A percentile compares a stretch with the other conserved stretches of the same genome.
Evolutionary conservation across 2,329 filamentous ascomycete species (phyloP).

Genomic region (Fusarium caatingaense): DNA sequence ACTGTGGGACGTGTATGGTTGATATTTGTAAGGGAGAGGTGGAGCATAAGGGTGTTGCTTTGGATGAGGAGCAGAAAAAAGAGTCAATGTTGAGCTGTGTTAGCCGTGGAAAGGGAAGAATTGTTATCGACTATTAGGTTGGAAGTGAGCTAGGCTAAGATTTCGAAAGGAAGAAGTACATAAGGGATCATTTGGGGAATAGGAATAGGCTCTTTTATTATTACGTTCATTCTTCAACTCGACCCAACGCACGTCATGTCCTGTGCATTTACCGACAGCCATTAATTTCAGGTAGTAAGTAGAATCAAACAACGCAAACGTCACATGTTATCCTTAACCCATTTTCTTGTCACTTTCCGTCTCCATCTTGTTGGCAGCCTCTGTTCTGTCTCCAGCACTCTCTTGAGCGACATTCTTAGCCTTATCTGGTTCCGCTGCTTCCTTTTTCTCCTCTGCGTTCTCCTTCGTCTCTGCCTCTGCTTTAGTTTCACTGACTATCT

Average conservation of each 20-base stretch:
- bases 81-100: conserved; percentile 24
- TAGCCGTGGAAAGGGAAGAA: conserved; percentile 27
- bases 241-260: neutral
- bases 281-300: neutral
- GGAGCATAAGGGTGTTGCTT: conserved; percentile 28
- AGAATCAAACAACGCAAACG: neutral
- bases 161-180: neutral
- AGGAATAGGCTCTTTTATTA: neutral
- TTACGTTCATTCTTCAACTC: neutral
- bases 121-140: conserved; percentile 13
- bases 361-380: neutral
- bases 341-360: neutral
- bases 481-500: neutral
- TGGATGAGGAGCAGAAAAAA: conserved; percentile 30
- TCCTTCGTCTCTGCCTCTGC: neutral
- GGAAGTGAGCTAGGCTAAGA: neutral
- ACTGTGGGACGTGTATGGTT: conserved; percentile 34
- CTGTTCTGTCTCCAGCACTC: neutral
- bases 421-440: neutral
- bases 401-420: neutral
- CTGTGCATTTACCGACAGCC: neutral
- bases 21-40: conserved; percentile 22
- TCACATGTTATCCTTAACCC: neutral
- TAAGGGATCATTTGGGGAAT: neutral
- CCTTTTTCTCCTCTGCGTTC: neutral